Conservation (phyloP, 768 basidiomycete species). For the Trametes gibbosa region DNA sequence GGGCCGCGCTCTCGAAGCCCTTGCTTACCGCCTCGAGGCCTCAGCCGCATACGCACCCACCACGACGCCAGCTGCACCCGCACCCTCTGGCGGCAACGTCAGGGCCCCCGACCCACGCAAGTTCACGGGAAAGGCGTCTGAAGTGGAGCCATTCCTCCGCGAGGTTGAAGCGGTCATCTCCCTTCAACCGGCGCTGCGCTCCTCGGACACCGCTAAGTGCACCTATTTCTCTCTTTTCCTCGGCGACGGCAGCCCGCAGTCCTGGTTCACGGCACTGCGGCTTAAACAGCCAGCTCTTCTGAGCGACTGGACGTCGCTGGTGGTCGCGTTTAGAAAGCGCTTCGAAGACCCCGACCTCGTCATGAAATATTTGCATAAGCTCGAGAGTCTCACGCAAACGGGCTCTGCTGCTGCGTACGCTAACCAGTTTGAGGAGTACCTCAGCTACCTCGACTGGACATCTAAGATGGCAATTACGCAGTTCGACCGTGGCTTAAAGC, state of each 20-base stretch:
- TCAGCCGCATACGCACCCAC: neutral
- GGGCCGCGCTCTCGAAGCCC: neutral
- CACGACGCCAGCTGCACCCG: neutral
- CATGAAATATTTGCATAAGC: constrained; percentile 14
- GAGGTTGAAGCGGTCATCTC: neutral
- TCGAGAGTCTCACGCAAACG: constrained; percentile 33
- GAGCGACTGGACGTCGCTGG: neutral
- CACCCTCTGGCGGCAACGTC: neutral
- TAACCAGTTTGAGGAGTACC: constrained; percentile 28
- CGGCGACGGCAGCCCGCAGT: constrained; percentile 1
- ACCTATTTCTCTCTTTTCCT: constrained; percentile 1
- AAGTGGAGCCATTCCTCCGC: constrained; percentile 5
- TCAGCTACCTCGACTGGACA: constrained; percentile 29
- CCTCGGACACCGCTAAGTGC: constrained; percentile 4
- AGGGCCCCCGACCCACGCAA: constrained; percentile 1
- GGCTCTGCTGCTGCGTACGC: constrained; percentile 30
- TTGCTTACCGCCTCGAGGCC: neutral
- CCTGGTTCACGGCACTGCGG: constrained; percentile 1
- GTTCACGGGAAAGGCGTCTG: constrained; percentile 2
- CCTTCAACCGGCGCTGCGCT: neutral
- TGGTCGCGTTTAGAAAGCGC: neutral
- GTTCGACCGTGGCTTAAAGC: constrained; percentile 33
- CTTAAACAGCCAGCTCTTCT: neutral
- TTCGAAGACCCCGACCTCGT: constrained; percentile 8
- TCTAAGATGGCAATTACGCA: constrained; percentile 34